phyloP scores from a whole-genome alignment of 2,329 filamentous ascomycete genomes.

The Fonsecaea erecta region DNA sequence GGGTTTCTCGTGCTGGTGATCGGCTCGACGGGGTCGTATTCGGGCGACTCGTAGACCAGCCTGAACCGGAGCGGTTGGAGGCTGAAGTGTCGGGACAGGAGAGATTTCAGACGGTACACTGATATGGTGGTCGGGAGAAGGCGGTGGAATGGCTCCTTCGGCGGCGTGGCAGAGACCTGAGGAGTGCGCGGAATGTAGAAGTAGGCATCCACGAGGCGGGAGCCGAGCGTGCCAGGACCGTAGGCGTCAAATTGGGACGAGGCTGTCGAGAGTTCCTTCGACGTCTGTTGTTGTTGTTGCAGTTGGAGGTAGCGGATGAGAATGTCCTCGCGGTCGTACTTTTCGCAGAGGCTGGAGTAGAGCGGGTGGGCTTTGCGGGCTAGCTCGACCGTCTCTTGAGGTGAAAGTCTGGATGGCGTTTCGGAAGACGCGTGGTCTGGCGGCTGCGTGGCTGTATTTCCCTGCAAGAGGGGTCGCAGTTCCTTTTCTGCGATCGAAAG shows the following conservation, averaged over 20 bases:
- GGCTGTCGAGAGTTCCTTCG: constrained; percentile 46
- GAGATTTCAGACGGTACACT: constrained; percentile 79
- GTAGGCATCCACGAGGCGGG: constrained; percentile 67
- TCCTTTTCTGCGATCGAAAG: constrained; percentile 80
- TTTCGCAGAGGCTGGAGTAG: constrained; percentile 72
- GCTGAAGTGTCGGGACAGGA: constrained; percentile 73
- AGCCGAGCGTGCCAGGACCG: constrained; percentile 81
- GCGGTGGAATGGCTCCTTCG: constrained; percentile 12
- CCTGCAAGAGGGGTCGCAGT: constrained; percentile 62
- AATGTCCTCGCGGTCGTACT: constrained; percentile 65
- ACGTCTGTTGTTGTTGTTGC: constrained; percentile 47
- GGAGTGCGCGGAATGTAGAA: constrained; percentile 57
- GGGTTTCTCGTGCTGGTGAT: constrained; percentile 23
- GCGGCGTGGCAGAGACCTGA: constrained; percentile 14
- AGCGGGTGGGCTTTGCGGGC: constrained; percentile 63
- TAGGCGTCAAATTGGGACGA: constrained; percentile 42
- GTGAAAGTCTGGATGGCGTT: background rate
- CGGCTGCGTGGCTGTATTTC: constrained; percentile 38
- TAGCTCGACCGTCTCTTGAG: constrained; percentile 4
- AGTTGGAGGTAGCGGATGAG: constrained; percentile 19
- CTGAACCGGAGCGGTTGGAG: constrained; percentile 66
- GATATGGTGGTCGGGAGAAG: constrained; percentile 75
- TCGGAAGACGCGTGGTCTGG: background rate
- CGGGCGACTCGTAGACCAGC: constrained; percentile 86
- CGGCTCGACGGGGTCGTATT: constrained; percentile 76